A percentile compares a stretch with the other conserved stretches of the same genome.
These are phyloP conservation scores for Yamadazyma triangularis DNA, from an alignment of 1,139 yeast genomes.

Conservation along the genomic window DNA sequence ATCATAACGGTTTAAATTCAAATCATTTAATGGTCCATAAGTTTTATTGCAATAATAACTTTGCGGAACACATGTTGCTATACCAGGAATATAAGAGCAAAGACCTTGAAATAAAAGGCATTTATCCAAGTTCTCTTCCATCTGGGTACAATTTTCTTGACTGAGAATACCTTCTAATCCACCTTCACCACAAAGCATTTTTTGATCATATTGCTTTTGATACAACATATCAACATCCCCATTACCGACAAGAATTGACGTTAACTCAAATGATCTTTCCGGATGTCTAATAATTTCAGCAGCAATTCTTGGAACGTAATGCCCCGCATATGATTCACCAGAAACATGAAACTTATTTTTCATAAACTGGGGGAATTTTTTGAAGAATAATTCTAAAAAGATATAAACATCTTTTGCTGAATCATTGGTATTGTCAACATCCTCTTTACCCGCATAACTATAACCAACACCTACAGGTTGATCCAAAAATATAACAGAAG, in stretches of 20 bases:
- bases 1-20: conserved; percentile 93
- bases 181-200: conserved; percentile 97
- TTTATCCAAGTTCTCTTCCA: conserved; percentile 72
- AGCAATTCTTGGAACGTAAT: conserved; percentile 92
- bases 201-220: conserved; percentile 85
- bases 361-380: conserved; percentile 82
- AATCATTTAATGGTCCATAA: conserved; percentile 80
- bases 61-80: conserved; percentile 91
- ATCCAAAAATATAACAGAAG: conserved; percentile 42
- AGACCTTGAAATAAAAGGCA: conserved; percentile 75
- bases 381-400: conserved; percentile 83
- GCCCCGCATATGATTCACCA: conserved; percentile 99
- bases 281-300: conserved; percentile 74
- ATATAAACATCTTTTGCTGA: conserved; percentile 95
- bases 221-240: conserved; percentile 91
- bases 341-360: conserved; percentile 84
- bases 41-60: conserved; percentile 86
- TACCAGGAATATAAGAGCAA: conserved; percentile 74
- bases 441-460: conserved; percentile 64
- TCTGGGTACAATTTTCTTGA: conserved; percentile 74
- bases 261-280: conserved; percentile 76
- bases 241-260: conserved; percentile 90
- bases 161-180: conserved; percentile 79
- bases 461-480: conserved; percentile 60
- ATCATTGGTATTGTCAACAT: conserved; percentile 72